Conservation (phyloP, 202 grass and related monocot genomes). For the Setaria viridis region DNA sequence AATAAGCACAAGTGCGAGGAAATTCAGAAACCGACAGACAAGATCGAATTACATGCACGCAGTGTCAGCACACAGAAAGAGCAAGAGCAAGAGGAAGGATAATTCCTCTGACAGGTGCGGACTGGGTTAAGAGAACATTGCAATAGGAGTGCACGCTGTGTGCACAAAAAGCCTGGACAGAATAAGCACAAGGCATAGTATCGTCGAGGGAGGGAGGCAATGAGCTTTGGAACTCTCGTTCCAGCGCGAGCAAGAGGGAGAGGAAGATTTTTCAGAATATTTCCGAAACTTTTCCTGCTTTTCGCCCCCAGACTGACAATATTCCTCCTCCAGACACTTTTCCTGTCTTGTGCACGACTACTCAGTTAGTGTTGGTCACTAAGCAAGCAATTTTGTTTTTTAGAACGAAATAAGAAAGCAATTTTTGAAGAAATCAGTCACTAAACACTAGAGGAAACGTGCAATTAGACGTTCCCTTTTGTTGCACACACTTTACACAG, state of each 20-base stretch:
- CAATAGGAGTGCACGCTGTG: slow-evolving; percentile 39
- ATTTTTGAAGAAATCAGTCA: background rate
- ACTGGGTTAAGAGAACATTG: slow-evolving; percentile 39
- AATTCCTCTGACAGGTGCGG: slow-evolving; percentile 38
- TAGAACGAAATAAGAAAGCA: too few relatives aligned
- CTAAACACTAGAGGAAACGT: background rate
- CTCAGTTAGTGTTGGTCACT: background rate
- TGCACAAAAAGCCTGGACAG: slow-evolving; percentile 53
- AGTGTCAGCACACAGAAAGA: slow-evolving; percentile 14
- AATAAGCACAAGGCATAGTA: slow-evolving; percentile 62
- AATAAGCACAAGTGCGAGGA: slow-evolving; percentile 36
- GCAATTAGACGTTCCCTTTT: background rate
- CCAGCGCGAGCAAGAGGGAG: background rate
- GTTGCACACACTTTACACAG: background rate
- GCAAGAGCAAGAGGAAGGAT: background rate
- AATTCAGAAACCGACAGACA: slow-evolving; percentile 28
- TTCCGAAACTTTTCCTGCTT: slow-evolving; percentile 12
- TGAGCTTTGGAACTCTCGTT: slow-evolving; percentile 39
- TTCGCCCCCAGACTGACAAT: slow-evolving; percentile 40
- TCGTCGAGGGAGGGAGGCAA: slow-evolving; percentile 32
- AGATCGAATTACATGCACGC: slow-evolving; percentile 29
- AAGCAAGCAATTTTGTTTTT: too few relatives aligned
- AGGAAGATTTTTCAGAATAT: slow-evolving; percentile 48
- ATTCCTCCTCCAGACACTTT: slow-evolving; percentile 47
- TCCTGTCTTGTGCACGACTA: slow-evolving; percentile 29